phyloP scores from a whole-genome alignment of 176 grass and related monocot species.

The Miscanthus lutarioriparius region DNA sequence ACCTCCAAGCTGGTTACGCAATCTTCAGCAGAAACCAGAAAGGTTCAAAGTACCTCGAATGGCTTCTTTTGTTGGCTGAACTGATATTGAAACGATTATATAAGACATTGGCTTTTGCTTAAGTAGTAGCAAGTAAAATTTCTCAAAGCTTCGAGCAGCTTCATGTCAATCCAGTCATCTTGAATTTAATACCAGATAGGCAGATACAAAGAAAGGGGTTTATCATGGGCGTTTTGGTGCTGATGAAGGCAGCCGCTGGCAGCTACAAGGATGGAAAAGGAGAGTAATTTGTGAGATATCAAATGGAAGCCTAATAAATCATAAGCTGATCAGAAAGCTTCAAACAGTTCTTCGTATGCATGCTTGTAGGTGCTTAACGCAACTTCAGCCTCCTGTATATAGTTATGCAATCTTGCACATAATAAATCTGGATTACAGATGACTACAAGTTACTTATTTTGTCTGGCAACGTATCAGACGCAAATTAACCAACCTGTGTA shows the following conservation, averaged over 20 bases:
- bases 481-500: too few species aligned
- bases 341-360: neutral
- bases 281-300: neutral
- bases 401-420: neutral
- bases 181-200: neutral
- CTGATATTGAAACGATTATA: neutral
- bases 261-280: neutral
- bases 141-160: neutral
- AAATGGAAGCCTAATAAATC: constrained; percentile 14
- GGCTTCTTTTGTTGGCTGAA: neutral
- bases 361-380: neutral
- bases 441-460: neutral
- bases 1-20: neutral
- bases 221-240: neutral
- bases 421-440: neutral
- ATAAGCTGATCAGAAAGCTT: constrained; percentile 10
- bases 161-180: neutral
- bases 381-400: neutral
- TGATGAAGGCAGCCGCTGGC: neutral
- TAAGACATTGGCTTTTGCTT: neutral
- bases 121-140: neutral
- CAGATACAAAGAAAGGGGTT: neutral
- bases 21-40: constrained; percentile 8
- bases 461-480: too few species aligned
- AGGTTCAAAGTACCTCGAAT: neutral